These are phyloP conservation scores for Peronospora destructor DNA, from an alignment of 352 stramenopile species.

Conservation along the genomic window DNA sequence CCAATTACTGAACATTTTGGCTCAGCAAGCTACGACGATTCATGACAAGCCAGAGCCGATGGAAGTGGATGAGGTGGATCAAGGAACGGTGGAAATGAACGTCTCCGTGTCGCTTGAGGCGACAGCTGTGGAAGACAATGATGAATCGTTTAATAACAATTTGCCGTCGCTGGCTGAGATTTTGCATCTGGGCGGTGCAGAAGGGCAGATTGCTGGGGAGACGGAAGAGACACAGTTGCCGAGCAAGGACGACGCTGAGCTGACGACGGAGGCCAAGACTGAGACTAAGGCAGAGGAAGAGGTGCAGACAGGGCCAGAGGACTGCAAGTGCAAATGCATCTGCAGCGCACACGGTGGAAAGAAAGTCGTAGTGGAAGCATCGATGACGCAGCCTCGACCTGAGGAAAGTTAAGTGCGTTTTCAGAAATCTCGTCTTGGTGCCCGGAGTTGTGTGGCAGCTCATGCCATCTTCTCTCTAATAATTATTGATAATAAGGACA, in stretches of 20 bases:
- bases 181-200: slow-evolving; percentile 48
- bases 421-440: slow-evolving; percentile 1
- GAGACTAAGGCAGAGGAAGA: slow-evolving; percentile 2
- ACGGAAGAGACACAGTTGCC: neutral
- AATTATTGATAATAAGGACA: slow-evolving; percentile 31
- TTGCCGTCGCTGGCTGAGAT: slow-evolving; percentile 67
- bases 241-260: neutral
- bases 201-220: slow-evolving; percentile 9
- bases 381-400: slow-evolving; percentile 16
- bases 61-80: slow-evolving; percentile 15
- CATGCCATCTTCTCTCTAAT: slow-evolving; percentile 5
- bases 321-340: slow-evolving; percentile 32
- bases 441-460: slow-evolving; percentile 4
- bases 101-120: neutral
- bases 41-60: slow-evolving; percentile 17
- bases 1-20: slow-evolving; percentile 63
- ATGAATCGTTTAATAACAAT: slow-evolving; percentile 42
- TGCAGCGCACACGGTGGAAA: slow-evolving; percentile 24
- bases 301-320: slow-evolving; percentile 6
- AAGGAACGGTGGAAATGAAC: slow-evolving; percentile 1
- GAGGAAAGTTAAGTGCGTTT: slow-evolving; percentile 19
- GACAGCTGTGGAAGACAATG: neutral
- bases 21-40: slow-evolving; percentile 50
- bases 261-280: neutral
- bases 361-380: slow-evolving; percentile 17